A percentile compares a stretch with the other conserved stretches of the same genome.
phyloP scores from a whole-genome alignment of 2,329 filamentous ascomycete genomes.

The Metarhizium brunneum region DNA sequence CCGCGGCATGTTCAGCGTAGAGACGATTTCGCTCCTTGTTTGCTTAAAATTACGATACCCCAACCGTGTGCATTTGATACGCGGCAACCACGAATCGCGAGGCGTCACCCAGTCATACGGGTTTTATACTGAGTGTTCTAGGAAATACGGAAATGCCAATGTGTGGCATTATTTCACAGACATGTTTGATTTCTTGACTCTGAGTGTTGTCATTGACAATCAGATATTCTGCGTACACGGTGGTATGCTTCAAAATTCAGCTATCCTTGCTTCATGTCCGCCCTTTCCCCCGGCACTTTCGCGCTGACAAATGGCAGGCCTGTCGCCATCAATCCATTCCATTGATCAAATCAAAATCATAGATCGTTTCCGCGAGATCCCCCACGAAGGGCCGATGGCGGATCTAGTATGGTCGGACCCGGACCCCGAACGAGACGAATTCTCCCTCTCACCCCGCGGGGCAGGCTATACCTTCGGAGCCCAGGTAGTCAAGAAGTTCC shows the following conservation, averaged over 20 bases:
- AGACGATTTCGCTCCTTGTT: slow-evolving; percentile 95
- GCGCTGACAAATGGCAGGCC: slow-evolving; percentile 34
- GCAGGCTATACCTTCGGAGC: slow-evolving; percentile 97
- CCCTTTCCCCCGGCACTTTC: no score
- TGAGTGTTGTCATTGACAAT: slow-evolving; percentile 96
- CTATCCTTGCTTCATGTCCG: background rate
- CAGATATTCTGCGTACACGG: slow-evolving; percentile 99
- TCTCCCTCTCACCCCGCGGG: slow-evolving; percentile 84
- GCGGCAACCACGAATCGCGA: slow-evolving; percentile 94
- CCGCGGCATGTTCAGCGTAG: slow-evolving; percentile 95
- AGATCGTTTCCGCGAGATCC: slow-evolving; percentile 95
- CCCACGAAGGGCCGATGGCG: slow-evolving; percentile 98
- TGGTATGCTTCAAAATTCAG: slow-evolving; percentile 34
- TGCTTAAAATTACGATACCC: slow-evolving; percentile 97
- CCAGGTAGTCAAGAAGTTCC: slow-evolving; percentile 96
- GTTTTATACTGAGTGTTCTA: slow-evolving; percentile 96
- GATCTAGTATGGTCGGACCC: slow-evolving; percentile 98
- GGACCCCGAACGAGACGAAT: slow-evolving; percentile 94
- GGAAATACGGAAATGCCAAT: slow-evolving; percentile 97
- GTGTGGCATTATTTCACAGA: slow-evolving; percentile 99
- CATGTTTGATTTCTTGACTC: slow-evolving; percentile 97
- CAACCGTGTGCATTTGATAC: slow-evolving; percentile 87
- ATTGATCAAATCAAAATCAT: slow-evolving; percentile 99
- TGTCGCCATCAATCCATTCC: slow-evolving; percentile 86
- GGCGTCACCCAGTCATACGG: slow-evolving; percentile 98